A percentile compares a stretch with the other conserved stretches of the same genome.
Evolutionary conservation across 2,329 filamentous ascomycete species (phyloP).

Genomic region (Fusarium nisikadoi): DNA sequence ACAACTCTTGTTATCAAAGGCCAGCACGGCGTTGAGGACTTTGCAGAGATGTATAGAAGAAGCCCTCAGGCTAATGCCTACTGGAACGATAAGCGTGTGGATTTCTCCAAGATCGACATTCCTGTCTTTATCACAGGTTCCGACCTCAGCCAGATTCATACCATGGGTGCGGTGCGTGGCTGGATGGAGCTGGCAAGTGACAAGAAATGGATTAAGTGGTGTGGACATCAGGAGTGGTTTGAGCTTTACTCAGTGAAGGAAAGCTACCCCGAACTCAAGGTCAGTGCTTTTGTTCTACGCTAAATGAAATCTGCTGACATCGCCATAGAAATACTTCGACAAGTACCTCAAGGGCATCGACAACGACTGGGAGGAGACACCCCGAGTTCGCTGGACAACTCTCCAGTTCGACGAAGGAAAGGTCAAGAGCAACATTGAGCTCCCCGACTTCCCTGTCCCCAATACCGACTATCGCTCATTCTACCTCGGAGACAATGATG

Average conservation of each 20-base stretch:
- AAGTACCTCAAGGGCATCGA: slow-evolving; percentile 33
- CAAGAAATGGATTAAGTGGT: slow-evolving; percentile 39
- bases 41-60: slow-evolving; percentile 16
- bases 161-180: slow-evolving; percentile 36
- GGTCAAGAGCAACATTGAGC: slow-evolving; percentile 25
- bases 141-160: slow-evolving; percentile 39
- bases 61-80: neutral
- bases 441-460: slow-evolving; percentile 26
- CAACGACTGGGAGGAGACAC: slow-evolving; percentile 39
- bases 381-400: slow-evolving; percentile 33
- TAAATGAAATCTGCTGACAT: neutral
- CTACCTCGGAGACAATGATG: slow-evolving; percentile 1
- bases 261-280: slow-evolving; percentile 15
- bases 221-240: slow-evolving; percentile 36
- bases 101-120: slow-evolving; percentile 30
- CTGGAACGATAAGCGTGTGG: slow-evolving; percentile 22
- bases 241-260: slow-evolving; percentile 21
- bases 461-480: slow-evolving; percentile 13
- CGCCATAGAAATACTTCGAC: slow-evolving; percentile 26
- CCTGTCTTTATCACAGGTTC: slow-evolving; percentile 34
- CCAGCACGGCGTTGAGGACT: slow-evolving; percentile 1
- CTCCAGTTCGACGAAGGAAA: slow-evolving; percentile 36
- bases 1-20: slow-evolving; percentile 17
- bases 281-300: neutral
- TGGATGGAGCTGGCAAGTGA: slow-evolving; percentile 35